A percentile compares a stretch with the other conserved stretches of the same genome.
Conservation (phyloP, 495 filamentous ascomycete species). For the Immersiella caudata region DNA sequence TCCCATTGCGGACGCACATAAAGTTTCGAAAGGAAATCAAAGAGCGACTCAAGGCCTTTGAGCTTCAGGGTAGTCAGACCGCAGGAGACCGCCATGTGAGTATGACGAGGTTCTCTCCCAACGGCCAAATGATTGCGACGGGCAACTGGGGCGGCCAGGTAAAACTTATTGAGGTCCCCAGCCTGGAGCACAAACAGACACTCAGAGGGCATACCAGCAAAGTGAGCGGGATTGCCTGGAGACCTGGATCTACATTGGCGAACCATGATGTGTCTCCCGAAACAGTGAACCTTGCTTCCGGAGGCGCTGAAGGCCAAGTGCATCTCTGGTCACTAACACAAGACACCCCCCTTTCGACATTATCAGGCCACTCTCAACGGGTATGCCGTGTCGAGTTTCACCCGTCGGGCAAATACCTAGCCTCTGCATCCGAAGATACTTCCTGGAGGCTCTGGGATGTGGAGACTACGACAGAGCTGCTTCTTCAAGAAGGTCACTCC, state of each 20-base stretch:
- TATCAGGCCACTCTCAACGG: conserved; percentile 82
- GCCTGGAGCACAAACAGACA: conserved; percentile 71
- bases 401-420: conserved; percentile 85
- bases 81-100: conserved; percentile 87
- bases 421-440: conserved; percentile 92
- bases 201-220: conserved; percentile 83
- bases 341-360: conserved; percentile 79
- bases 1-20: conserved; percentile 83
- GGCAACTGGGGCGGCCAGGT: conserved; percentile 92
- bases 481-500: conserved; percentile 93
- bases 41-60: conserved; percentile 77
- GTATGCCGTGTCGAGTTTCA: conserved; percentile 95
- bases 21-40: conserved; percentile 89
- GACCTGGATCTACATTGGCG: conserved; percentile 77
- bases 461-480: conserved; percentile 76
- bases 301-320: conserved; percentile 86
- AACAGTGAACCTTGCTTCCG: conserved; percentile 83
- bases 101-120: conserved; percentile 87
- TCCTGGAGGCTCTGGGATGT: conserved; percentile 98
- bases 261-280: conserved; percentile 68
- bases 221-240: conserved; percentile 89
- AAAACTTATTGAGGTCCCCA: conserved; percentile 80
- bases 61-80: conserved; percentile 89
- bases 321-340: conserved; percentile 87
- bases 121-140: conserved; percentile 79